These are phyloP conservation scores for Trypanosoma lewisi DNA, from an alignment of 208 protist species.

Conservation along the genomic window DNA sequence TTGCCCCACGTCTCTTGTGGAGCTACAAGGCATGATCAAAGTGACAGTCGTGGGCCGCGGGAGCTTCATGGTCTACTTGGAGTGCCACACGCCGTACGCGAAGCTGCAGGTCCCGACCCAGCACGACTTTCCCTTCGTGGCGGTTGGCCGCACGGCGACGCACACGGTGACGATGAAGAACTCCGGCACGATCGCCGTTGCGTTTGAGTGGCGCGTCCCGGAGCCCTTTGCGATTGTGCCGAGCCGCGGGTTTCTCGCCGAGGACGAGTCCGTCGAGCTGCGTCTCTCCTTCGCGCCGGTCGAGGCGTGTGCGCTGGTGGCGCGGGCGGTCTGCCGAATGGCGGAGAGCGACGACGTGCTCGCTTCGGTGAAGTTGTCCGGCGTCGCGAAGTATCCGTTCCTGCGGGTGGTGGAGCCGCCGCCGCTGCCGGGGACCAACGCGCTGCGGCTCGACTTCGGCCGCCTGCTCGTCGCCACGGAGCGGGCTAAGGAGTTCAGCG, in stretches of 20 bases:
- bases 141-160: constrained; percentile 52
- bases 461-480: constrained; percentile 33
- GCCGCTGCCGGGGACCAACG: neutral
- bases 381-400: constrained; percentile 92
- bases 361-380: constrained; percentile 65
- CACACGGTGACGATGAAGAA: constrained; percentile 74
- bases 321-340: constrained; percentile 77
- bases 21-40: constrained; percentile 80
- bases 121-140: constrained; percentile 90
- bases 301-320: constrained; percentile 76
- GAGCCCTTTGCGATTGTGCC: constrained; percentile 76
- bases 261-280: constrained; percentile 48
- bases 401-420: constrained; percentile 20
- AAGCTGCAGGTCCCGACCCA: constrained; percentile 46
- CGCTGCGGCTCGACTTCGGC: constrained; percentile 40
- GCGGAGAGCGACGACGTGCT: constrained; percentile 50
- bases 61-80: constrained; percentile 74
- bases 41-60: constrained; percentile 75
- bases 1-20: constrained; percentile 60
- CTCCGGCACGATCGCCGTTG: constrained; percentile 63
- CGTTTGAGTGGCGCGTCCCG: constrained; percentile 78
- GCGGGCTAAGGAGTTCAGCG: constrained; percentile 33
- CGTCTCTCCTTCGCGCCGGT: constrained; percentile 58
- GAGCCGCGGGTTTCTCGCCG: constrained; percentile 36
- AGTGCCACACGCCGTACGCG: constrained; percentile 75